These are phyloP conservation scores for Wallacemonas sp. DNA, from an alignment of 208 protist species.

Conservation along the genomic window DNA sequence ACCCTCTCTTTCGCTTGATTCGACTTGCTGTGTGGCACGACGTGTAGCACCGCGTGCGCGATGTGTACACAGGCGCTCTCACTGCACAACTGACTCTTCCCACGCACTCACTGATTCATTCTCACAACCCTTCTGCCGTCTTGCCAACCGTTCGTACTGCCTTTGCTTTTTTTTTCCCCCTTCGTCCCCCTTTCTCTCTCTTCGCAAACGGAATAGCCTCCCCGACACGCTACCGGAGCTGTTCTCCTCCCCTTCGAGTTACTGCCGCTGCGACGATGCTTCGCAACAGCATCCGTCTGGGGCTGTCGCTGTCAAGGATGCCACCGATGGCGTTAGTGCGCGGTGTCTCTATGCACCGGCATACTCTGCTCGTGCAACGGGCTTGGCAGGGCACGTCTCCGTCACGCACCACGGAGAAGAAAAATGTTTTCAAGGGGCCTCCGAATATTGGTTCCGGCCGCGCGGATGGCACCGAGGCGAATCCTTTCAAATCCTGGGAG, in stretches of 20 bases:
- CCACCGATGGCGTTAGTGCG: background rate
- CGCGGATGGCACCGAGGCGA: conserved; percentile 42
- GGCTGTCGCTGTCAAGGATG: background rate
- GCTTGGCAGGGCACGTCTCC: background rate
- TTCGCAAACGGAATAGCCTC: background rate
- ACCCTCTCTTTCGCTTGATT: too few relatives aligned
- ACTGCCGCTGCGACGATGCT: background rate
- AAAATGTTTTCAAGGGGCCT: conserved; percentile 39
- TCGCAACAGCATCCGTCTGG: background rate
- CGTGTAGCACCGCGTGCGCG: too few relatives aligned
- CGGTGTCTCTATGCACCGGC: background rate
- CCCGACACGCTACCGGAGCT: background rate
- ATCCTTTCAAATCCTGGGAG: conserved; percentile 88
- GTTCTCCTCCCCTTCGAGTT: background rate
- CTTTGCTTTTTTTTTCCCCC: conserved; percentile 5
- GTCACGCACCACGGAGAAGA: background rate
- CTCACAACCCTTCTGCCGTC: too few relatives aligned
- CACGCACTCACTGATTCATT: too few relatives aligned
- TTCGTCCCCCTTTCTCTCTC: background rate
- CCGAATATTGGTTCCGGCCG: conserved; percentile 47
- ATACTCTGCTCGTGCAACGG: background rate
- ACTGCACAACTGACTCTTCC: too few relatives aligned
- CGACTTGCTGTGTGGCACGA: too few relatives aligned
- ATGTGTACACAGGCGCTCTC: too few relatives aligned
- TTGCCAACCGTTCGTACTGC: too few relatives aligned